Percentiles rank a stretch among this genome's conserved stretches.
phyloP scores from a whole-genome alignment of 1,284 basidiomycete species.

The Ustilago tritici region DNA sequence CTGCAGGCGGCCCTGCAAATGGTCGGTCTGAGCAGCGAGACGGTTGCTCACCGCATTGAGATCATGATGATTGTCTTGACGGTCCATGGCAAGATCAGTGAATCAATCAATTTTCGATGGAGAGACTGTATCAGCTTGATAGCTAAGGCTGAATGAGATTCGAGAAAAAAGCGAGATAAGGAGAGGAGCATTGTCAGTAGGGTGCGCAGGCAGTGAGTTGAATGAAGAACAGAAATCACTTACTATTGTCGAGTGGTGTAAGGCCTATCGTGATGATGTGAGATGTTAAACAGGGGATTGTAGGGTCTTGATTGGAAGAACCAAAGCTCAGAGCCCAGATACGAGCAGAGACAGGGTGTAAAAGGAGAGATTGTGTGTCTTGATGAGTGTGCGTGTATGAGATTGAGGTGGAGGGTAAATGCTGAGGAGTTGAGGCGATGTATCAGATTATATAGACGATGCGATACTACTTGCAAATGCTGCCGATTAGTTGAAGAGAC shows the following conservation, averaged over 20 bases:
- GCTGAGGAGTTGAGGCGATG: conserved; percentile 8
- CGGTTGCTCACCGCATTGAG: conserved; percentile 46
- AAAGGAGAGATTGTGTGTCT: conserved; percentile 6
- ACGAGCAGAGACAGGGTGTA: conserved; percentile 2
- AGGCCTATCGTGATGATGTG: not conserved
- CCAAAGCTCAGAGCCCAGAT: not conserved
- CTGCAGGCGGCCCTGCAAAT: conserved; percentile 58
- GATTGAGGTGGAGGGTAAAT: not conserved
- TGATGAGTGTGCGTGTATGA: conserved; percentile 6
- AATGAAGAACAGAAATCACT: not conserved
- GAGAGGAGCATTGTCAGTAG: not conserved
- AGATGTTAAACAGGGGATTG: not conserved
- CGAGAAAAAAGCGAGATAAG: not conserved
- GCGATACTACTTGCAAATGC: conserved; percentile 11
- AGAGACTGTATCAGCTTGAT: not conserved
- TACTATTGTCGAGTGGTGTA: not conserved
- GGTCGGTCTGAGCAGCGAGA: conserved; percentile 59
- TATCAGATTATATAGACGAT: conserved; percentile 22
- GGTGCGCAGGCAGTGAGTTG: not conserved
- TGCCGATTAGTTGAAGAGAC: conserved; percentile 3
- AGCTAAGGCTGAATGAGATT: not conserved
- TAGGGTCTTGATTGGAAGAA: not conserved
- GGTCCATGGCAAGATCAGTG: conserved; percentile 14
- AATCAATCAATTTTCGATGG: not conserved
- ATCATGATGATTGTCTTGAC: conserved; percentile 35